Evolutionary conservation across 768 basidiomycete genomes (phyloP).

Genomic region (Trametes villosa): DNA sequence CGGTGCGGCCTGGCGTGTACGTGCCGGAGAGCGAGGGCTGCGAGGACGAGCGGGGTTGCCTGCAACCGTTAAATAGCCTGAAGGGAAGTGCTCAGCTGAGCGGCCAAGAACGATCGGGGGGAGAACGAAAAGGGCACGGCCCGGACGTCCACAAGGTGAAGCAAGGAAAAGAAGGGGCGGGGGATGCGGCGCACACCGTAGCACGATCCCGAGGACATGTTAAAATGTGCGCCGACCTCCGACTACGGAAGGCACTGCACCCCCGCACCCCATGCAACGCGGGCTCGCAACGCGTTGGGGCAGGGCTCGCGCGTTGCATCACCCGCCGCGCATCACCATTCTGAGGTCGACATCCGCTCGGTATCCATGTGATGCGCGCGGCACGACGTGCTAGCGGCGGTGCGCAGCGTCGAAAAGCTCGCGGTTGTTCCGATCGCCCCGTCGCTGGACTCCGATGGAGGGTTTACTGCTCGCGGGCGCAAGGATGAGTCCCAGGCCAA

Average conservation of each 20-base stretch:
- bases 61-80: constrained; percentile 19
- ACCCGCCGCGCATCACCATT: constrained; percentile 8
- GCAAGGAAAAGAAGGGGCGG: neutral
- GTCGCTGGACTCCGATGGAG: too few relatives aligned
- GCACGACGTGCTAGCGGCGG: neutral
- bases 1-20: too few relatives aligned
- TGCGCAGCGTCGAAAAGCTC: too few relatives aligned
- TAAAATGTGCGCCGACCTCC: neutral
- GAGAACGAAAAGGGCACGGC: neutral
- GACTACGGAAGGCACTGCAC: too few relatives aligned
- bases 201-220: constrained; percentile 11
- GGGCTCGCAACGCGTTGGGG: too few relatives aligned
- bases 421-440: too few relatives aligned
- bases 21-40: constrained; percentile 2
- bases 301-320: too few relatives aligned
- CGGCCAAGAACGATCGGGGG: constrained; percentile 3
- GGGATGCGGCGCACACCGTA: constrained; percentile 8
- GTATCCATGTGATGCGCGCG: neutral
- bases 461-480: too few relatives aligned
- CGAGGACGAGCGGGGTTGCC: constrained; percentile 8
- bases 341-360: neutral
- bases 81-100: neutral
- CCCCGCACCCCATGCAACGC: too few relatives aligned
- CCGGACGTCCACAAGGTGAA: neutral
- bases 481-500: too few relatives aligned